Base-by-base conservation (phyloP, 345 rosid genomes). In the Linum usitatissimum region DNA sequence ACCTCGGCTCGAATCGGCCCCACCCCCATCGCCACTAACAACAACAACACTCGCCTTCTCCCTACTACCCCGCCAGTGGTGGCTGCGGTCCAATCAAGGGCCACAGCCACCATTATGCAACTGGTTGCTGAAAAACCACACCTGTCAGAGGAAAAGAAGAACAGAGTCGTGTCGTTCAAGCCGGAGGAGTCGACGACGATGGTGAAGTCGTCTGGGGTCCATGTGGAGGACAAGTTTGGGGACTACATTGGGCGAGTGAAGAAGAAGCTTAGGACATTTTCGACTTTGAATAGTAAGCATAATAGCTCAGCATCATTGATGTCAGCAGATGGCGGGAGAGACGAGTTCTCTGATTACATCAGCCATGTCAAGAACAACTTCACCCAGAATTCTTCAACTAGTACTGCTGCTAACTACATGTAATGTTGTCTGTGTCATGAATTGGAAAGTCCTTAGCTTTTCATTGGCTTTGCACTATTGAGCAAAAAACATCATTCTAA, bases 191-290 rank as follows among this genome's bases (percentile, higher is more conserved):
- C 2, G 30, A 4, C 30, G 59, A 9, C 7, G 59, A 28, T 9
- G 59, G 14, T 28, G 14, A 55, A 55, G 10, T 12, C 30, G 18
- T 9, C 59, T 3, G 30, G 30, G 59, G 18, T 18, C 18, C 59
- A 55, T 12, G 30, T 45, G 60, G 81, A 73, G 15, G 82, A 69
- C 5, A 49, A 21, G 6, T 72, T 74, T 20, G 59, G 79, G 0
- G 61, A 62, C 14, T 81, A 59, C 62, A 75, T 81, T 18, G 18
- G 36, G 9, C 63, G 71, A 0, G 71, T 75, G 3, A 72, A 40
- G 68, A n/a, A 38, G 3, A 79, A 49, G 76, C 65, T 81, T 0
- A 51, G 79, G 18, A 62, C 60, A 9, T 21, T 15, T 57, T 66
- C 78, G 8, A 9, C 19, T 23, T 63, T 42, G 15, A 69, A 70